Evolutionary conservation across 768 basidiomycete genomes (phyloP).

Genomic region (Galerina marginata): DNA sequence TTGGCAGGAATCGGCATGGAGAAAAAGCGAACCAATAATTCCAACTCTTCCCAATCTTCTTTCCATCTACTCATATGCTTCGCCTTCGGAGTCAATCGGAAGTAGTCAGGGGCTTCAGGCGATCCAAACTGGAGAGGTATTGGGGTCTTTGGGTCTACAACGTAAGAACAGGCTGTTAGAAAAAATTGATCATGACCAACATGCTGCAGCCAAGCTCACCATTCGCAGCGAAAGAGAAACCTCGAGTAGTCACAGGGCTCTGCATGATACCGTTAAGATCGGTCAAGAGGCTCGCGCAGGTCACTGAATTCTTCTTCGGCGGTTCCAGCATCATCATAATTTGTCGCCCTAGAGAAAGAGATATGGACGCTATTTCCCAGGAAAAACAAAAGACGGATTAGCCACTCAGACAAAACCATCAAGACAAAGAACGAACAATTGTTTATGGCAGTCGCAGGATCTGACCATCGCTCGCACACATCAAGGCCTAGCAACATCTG

Average conservation of each 20-base stretch:
- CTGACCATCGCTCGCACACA: slow-evolving; percentile 58
- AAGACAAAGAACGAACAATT: slow-evolving; percentile 47
- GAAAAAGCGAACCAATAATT: slow-evolving; percentile 63
- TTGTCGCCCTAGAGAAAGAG: slow-evolving; percentile 54
- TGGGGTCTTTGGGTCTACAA: slow-evolving; percentile 54
- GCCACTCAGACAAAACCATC: not conserved
- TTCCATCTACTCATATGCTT: slow-evolving; percentile 82
- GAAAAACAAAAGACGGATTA: not conserved
- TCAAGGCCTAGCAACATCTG: slow-evolving; percentile 88
- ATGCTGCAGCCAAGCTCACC: not conserved
- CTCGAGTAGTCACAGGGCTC: slow-evolving; percentile 25
- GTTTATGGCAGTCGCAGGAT: slow-evolving; percentile 62
- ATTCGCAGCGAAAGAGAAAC: slow-evolving; percentile 9
- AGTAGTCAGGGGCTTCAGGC: slow-evolving; percentile 68
- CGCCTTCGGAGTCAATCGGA: slow-evolving; percentile 46
- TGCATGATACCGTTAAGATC: slow-evolving; percentile 55
- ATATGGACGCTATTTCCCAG: slow-evolving; percentile 50
- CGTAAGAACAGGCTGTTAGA: not conserved
- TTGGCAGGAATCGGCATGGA: not conserved
- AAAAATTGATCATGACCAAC: not conserved
- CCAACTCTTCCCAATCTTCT: slow-evolving; percentile 93
- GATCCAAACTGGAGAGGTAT: slow-evolving; percentile 55
- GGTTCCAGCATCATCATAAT: slow-evolving; percentile 66
- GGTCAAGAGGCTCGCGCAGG: slow-evolving; percentile 62
- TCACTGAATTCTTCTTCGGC: slow-evolving; percentile 58